Conservation (phyloP, 257 asterid species). For the Solanum tacnaense region DNA sequence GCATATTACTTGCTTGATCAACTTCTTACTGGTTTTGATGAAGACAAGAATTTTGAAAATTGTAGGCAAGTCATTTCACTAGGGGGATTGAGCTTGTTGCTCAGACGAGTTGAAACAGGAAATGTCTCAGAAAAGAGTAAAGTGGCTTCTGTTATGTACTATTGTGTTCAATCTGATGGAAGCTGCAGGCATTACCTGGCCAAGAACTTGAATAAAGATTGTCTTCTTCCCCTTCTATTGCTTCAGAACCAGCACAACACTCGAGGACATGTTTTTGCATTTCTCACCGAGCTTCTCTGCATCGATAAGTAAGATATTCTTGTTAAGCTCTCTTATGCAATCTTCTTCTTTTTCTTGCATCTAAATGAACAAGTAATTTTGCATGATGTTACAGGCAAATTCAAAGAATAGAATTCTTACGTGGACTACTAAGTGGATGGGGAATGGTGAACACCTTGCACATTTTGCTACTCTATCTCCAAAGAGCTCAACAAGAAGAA, state of each 20-base stretch:
- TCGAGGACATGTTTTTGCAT: constrained; percentile 32
- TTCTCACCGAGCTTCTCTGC: constrained; percentile 53
- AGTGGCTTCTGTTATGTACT: constrained; percentile 34
- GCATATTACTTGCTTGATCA: constrained; percentile 61
- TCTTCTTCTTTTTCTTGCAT: neutral
- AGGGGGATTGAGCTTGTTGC: constrained; percentile 59
- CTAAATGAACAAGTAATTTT: neutral
- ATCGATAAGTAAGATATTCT: constrained; percentile 42
- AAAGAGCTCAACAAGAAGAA: constrained; percentile 46
- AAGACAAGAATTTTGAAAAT: constrained; percentile 52
- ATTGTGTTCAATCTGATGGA: constrained; percentile 60
- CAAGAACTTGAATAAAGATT: constrained; percentile 37
- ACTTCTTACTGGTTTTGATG: constrained; percentile 48
- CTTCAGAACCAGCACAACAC: constrained; percentile 12
- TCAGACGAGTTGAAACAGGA: constrained; percentile 53
- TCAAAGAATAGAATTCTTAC: constrained; percentile 36
- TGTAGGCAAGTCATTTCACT: constrained; percentile 49
- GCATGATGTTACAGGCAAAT: constrained; percentile 26
- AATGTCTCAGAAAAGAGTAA: constrained; percentile 40
- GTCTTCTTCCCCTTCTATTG: constrained; percentile 32
- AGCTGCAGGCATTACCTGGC: constrained; percentile 58
- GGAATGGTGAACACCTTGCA: constrained; percentile 49
- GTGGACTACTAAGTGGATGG: constrained; percentile 45
- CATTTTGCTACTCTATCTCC: constrained; percentile 44
- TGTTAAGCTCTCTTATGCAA: neutral